Evolutionary conservation across 495 filamentous ascomycete genomes (phyloP).

Genomic region (Xylaria longipes): DNA sequence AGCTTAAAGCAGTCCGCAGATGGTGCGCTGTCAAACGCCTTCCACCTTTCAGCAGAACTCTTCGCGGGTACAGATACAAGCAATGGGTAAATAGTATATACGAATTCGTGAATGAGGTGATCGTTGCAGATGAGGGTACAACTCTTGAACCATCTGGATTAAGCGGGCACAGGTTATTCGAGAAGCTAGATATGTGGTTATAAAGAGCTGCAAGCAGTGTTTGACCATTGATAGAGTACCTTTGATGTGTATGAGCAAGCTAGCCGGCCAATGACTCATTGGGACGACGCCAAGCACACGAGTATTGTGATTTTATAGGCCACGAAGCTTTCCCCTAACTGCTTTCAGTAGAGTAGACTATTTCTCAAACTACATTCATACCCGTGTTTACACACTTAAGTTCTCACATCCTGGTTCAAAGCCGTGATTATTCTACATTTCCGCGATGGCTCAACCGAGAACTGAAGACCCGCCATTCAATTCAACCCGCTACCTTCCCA

Average conservation of each 20-base stretch:
- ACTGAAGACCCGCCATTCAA: constrained; percentile 21
- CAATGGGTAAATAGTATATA: not conserved
- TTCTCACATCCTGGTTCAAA: not conserved
- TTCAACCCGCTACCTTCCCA: constrained; percentile 36
- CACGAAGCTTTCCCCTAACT: not conserved
- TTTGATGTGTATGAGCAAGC: not conserved
- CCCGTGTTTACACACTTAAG: not conserved
- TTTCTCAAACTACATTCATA: not conserved
- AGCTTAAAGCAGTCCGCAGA: not conserved
- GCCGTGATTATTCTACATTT: not conserved
- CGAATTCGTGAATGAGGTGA: not conserved
- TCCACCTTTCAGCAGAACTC: constrained; percentile 1
- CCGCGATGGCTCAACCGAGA: constrained; percentile 10
- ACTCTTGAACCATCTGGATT: too few relatives aligned
- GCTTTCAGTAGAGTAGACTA: too few relatives aligned
- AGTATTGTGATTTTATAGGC: constrained; percentile 3
- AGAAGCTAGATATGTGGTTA: not conserved
- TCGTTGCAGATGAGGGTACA: not conserved
- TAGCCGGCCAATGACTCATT: not conserved
- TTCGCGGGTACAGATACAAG: not conserved
- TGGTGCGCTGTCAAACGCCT: constrained; percentile 4
- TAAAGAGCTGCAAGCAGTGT: not conserved
- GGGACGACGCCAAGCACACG: not conserved
- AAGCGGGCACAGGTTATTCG: too few relatives aligned
- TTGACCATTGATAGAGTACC: not conserved